Evolutionary conservation across 805 yeast species (phyloP).

Genomic region (Monosporozyma servazzii): DNA sequence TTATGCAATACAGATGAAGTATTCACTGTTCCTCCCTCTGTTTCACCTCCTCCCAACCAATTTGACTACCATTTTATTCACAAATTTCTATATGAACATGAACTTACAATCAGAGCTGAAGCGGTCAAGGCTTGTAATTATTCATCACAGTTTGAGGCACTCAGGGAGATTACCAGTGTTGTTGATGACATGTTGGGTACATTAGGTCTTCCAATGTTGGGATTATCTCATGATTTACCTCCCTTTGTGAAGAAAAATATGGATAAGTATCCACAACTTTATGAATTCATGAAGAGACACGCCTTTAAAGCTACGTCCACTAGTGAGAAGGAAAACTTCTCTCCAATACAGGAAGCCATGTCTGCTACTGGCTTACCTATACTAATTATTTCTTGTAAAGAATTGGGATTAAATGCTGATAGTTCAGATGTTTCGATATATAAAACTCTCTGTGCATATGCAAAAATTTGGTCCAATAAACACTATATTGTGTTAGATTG

Average conservation of each 20-base stretch:
- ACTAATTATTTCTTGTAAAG: constrained; percentile 40
- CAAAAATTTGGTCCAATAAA: constrained; percentile 60
- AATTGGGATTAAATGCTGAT: constrained; percentile 27
- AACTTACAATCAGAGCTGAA: constrained; percentile 29
- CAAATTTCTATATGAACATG: constrained; percentile 39
- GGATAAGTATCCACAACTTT: constrained; percentile 41
- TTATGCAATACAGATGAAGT: constrained; percentile 18
- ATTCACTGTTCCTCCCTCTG: constrained; percentile 14
- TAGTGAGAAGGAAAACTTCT: constrained; percentile 27
- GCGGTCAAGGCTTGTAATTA: constrained; percentile 10
- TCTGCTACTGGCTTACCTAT: constrained; percentile 65
- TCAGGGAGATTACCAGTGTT: constrained; percentile 25
- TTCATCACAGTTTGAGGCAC: constrained; percentile 11
- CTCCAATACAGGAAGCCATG: constrained; percentile 50
- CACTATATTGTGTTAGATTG: constrained; percentile 56
- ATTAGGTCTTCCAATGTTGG: constrained; percentile 50
- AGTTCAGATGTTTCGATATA: constrained; percentile 45
- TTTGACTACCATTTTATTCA: constrained; percentile 36
- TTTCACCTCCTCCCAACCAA: constrained; percentile 10
- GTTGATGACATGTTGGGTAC: constrained; percentile 38
- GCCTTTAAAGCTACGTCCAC: constrained; percentile 42
- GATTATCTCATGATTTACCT: constrained; percentile 47
- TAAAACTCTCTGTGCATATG: constrained; percentile 51
- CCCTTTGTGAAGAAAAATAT: constrained; percentile 40
- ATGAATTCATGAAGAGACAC: constrained; percentile 65